These are phyloP conservation scores for Rossbeevera mucosa DNA, from an alignment of 768 basidiomycete species.

Conservation along the genomic window DNA sequence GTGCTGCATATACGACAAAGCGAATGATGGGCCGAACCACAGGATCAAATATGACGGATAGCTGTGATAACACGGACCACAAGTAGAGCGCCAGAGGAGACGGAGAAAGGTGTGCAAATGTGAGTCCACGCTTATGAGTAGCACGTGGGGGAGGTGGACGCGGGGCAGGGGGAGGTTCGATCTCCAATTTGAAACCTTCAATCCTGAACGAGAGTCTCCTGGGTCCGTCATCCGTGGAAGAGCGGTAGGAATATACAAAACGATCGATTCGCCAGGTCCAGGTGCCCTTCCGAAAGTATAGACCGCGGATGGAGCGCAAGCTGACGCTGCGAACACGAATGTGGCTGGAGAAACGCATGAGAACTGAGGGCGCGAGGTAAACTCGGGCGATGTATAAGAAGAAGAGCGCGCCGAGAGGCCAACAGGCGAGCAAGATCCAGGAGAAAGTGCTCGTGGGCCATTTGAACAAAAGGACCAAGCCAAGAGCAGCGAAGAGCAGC, in stretches of 20 bases:
- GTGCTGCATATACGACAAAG: conserved; percentile 44
- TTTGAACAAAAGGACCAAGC: conserved; percentile 9
- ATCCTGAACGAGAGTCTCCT: conserved; percentile 60
- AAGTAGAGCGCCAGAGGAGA: conserved; percentile 34
- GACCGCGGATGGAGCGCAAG: conserved; percentile 70
- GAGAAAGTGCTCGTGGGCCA: conserved; percentile 27
- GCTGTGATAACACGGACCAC: conserved; percentile 29
- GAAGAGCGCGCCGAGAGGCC: conserved; percentile 47
- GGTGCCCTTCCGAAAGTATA: conserved; percentile 58
- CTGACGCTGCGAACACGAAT: conserved; percentile 71
- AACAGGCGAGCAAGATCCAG: conserved; percentile 42
- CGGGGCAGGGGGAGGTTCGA: conserved; percentile 27
- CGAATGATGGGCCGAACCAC: conserved; percentile 59
- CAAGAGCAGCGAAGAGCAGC: conserved; percentile 12
- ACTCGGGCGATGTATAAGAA: conserved; percentile 60
- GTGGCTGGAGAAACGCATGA: conserved; percentile 53
- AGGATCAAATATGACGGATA: conserved; percentile 52
- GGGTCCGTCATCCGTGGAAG: conserved; percentile 41
- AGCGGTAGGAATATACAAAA: conserved; percentile 54
- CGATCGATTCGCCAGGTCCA: conserved; percentile 63
- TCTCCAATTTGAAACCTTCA: conserved; percentile 54
- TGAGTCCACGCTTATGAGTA: conserved; percentile 40
- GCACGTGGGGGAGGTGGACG: conserved; percentile 16
- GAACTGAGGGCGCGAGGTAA: conserved; percentile 61
- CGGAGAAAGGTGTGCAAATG: conserved; percentile 35